These are phyloP conservation scores for Chaetoscypha palmicola DNA, from an alignment of 2,329 filamentous ascomycete species.

Conservation along the genomic window DNA sequence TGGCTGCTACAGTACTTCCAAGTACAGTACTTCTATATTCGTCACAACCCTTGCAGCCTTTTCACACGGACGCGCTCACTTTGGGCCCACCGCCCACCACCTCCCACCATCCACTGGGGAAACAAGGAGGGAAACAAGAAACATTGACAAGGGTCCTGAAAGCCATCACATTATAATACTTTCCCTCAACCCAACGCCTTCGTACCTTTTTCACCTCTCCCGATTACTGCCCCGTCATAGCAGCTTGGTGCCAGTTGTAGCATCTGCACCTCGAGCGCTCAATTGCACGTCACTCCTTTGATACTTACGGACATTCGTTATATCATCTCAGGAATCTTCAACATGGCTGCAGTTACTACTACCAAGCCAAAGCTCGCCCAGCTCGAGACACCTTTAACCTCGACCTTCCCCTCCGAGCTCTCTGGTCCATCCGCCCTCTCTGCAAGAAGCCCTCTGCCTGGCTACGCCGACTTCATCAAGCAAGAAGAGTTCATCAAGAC, in stretches of 20 bases:
- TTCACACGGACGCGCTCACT: conserved; percentile 19
- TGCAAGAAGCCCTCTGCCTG: conserved; percentile 62
- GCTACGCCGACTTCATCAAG: conserved; percentile 58
- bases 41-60: conserved; percentile 9
- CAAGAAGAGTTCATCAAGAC: conserved; percentile 63
- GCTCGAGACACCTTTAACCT: conserved; percentile 55
- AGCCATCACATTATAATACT: conserved; percentile 27
- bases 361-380: conserved; percentile 50
- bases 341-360: conserved; percentile 24
- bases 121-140: conserved; percentile 17
- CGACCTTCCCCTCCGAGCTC: conserved; percentile 54
- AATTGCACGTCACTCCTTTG: conserved; percentile 26
- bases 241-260: too few relatives aligned
- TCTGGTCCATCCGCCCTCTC: conserved; percentile 40
- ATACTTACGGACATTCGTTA: conserved; percentile 23
- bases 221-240: conserved; percentile 26
- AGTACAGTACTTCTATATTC: background rate
- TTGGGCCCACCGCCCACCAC: conserved; percentile 8
- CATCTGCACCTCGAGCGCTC: conserved; percentile 22
- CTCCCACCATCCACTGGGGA: too few relatives aligned
- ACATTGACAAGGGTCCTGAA: conserved; percentile 10
- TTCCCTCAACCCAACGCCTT: conserved; percentile 13
- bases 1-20: conserved; percentile 27
- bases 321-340: conserved; percentile 17
- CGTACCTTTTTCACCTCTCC: conserved; percentile 15